Percentiles rank a stretch among this genome's conserved stretches.
phyloP scores from a whole-genome alignment of 1,139 yeast genomes.

The Kodamaea plutei region DNA sequence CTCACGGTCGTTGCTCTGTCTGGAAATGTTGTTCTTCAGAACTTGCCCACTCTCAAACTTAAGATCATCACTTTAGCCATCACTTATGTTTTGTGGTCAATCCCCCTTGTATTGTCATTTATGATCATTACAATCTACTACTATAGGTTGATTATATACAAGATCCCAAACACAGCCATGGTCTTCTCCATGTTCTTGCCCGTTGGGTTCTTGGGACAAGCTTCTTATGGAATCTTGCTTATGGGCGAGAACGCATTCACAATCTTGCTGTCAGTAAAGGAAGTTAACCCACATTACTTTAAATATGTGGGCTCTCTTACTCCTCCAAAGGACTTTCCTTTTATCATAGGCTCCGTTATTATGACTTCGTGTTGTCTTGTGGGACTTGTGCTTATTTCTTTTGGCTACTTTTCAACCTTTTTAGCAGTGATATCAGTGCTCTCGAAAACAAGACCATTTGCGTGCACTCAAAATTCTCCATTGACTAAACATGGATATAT shows the following conservation, averaged over 20 bases:
- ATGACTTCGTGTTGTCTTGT: too few relatives aligned
- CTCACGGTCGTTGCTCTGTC: slow-evolving; percentile 69
- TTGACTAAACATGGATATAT: slow-evolving; percentile 24
- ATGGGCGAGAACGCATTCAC: slow-evolving; percentile 45
- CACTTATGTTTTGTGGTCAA: slow-evolving; percentile 60
- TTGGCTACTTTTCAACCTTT: slow-evolving; percentile 23
- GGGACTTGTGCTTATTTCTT: slow-evolving; percentile 15
- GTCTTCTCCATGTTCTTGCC: slow-evolving; percentile 57
- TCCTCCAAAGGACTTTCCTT: too few relatives aligned
- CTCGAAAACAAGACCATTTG: slow-evolving; percentile 20
- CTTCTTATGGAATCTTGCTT: slow-evolving; percentile 61
- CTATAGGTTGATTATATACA: slow-evolving; percentile 53
- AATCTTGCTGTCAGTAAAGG: slow-evolving; percentile 10
- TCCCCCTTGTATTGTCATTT: slow-evolving; percentile 60
- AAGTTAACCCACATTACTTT: slow-evolving; percentile 9
- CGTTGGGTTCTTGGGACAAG: slow-evolving; percentile 73
- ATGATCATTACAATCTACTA: slow-evolving; percentile 52
- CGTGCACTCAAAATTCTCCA: slow-evolving; percentile 15
- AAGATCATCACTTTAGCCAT: slow-evolving; percentile 52
- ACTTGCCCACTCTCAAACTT: slow-evolving; percentile 37
- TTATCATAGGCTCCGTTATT: too few relatives aligned
- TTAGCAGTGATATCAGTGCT: slow-evolving; percentile 17
- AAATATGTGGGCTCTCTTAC: too few relatives aligned
- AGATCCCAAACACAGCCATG: slow-evolving; percentile 49
- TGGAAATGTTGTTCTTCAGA: slow-evolving; percentile 51